Conservation (phyloP, 352 stramenopile species). For the Globisporangium uncinulatum region DNA sequence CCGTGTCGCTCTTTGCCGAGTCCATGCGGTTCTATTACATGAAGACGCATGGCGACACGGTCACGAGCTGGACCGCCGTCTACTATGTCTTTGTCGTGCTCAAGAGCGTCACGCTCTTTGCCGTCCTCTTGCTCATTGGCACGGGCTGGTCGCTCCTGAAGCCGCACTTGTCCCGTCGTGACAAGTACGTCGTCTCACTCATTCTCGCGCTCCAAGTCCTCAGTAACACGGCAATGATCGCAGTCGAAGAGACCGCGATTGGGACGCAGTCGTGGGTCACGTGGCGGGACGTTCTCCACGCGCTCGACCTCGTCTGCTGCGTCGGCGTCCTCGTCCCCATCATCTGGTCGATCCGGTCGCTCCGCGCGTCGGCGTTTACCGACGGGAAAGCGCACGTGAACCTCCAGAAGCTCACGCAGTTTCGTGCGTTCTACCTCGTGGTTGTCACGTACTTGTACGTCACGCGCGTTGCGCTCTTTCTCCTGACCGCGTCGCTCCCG, state of each 20-base stretch:
- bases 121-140: constrained; percentile 96
- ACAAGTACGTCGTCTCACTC: constrained; percentile 94
- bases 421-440: constrained; percentile 95
- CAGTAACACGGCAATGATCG: constrained; percentile 93
- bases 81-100: constrained; percentile 96
- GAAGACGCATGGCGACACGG: constrained; percentile 89
- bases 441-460: constrained; percentile 98
- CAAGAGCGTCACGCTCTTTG: constrained; percentile 96
- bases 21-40: constrained; percentile 95
- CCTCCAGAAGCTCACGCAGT: constrained; percentile 93
- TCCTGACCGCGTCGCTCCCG: constrained; percentile 89
- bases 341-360: constrained; percentile 91
- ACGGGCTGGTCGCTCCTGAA: constrained; percentile 97
- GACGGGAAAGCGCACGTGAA: constrained; percentile 88
- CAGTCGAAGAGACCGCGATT: constrained; percentile 76
- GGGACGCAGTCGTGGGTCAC: constrained; percentile 64
- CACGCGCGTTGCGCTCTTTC: constrained; percentile 94
- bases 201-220: constrained; percentile 91
- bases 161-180: constrained; percentile 89
- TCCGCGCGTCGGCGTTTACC: constrained; percentile 73
- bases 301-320: constrained; percentile 97
- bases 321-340: constrained; percentile 95
- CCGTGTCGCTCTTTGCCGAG: constrained; percentile 92
- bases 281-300: constrained; percentile 90
- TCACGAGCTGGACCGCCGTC: constrained; percentile 89